These are phyloP conservation scores for Emmonsiellopsis sp. DNA, from an alignment of 2,329 filamentous ascomycete species.

Conservation along the genomic window DNA sequence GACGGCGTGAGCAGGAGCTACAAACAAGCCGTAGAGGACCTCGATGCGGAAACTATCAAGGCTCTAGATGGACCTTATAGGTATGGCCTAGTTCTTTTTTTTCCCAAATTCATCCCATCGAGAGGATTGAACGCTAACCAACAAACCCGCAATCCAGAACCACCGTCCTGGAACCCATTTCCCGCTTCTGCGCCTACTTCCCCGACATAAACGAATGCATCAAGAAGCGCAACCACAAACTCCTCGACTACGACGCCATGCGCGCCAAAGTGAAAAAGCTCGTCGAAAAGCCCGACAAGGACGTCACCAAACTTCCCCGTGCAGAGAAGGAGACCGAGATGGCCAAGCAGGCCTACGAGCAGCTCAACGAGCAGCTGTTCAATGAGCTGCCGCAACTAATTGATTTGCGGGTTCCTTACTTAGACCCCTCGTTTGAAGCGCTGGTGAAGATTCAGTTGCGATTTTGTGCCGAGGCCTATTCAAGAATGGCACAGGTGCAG, in stretches of 20 bases:
- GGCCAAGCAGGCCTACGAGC: slow-evolving; percentile 86
- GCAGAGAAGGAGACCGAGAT: slow-evolving; percentile 95
- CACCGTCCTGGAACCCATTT: slow-evolving; percentile 92
- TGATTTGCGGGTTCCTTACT: slow-evolving; percentile 90
- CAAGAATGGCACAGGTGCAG: slow-evolving; percentile 96
- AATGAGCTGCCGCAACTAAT: slow-evolving; percentile 91
- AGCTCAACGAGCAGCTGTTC: slow-evolving; percentile 92
- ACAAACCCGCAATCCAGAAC: slow-evolving; percentile 43
- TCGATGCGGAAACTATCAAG: slow-evolving; percentile 97
- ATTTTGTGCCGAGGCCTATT: slow-evolving; percentile 97
- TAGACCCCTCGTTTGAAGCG: slow-evolving; percentile 94
- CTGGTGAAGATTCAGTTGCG: slow-evolving; percentile 96
- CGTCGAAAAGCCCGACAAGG: slow-evolving; percentile 97
- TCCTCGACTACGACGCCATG: slow-evolving; percentile 94
- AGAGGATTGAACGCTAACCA: slow-evolving; percentile 5
- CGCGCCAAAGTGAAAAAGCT: slow-evolving; percentile 95
- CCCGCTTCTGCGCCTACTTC: slow-evolving; percentile 95
- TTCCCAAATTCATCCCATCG: background rate
- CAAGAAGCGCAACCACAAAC: slow-evolving; percentile 97
- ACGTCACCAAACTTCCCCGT: slow-evolving; percentile 88
- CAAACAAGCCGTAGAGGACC: slow-evolving; percentile 95
- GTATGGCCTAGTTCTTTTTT: slow-evolving; percentile 30
- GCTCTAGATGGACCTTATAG: slow-evolving; percentile 92
- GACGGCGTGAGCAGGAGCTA: slow-evolving; percentile 95
- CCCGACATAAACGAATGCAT: slow-evolving; percentile 96